Conservation (phyloP, 441 rosid genomes). For the Viola pubescens region DNA sequence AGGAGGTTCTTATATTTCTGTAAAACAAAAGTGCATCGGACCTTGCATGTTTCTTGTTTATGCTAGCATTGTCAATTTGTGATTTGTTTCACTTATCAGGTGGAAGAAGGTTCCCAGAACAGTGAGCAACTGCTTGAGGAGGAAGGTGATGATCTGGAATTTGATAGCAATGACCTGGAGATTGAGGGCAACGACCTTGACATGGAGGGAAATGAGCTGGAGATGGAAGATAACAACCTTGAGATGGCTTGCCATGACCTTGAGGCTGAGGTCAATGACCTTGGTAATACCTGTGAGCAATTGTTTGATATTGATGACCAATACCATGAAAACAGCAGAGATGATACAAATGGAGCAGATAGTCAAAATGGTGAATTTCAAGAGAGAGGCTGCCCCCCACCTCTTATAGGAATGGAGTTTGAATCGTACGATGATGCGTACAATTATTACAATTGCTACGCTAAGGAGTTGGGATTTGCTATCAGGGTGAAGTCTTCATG, state of each 20-base stretch:
- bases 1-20: too few relatives aligned
- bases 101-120: constrained; percentile 53
- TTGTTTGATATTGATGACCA: constrained; percentile 38
- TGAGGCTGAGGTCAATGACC: constrained; percentile 27
- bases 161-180: constrained; percentile 31
- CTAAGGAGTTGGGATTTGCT: constrained; percentile 72
- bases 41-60: constrained; percentile 5
- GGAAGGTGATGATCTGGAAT: constrained; percentile 31
- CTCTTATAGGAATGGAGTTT: constrained; percentile 65
- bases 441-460: constrained; percentile 68
- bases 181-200: constrained; percentile 20
- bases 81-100: constrained; percentile 30
- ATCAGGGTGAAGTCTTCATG: constrained; percentile 89
- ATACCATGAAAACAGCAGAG: constrained; percentile 23
- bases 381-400: constrained; percentile 42
- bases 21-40: neutral
- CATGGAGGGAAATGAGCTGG: constrained; percentile 13
- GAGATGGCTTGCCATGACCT: constrained; percentile 14
- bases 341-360: constrained; percentile 17
- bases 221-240: constrained; percentile 12
- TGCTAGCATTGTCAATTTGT: neutral
- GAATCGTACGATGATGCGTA: constrained; percentile 86
- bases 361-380: constrained; percentile 28
- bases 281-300: constrained; percentile 37
- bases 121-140: constrained; percentile 51